These are phyloP conservation scores for Besnoitia besnoiti DNA, from an alignment of 169 alveolate genomes.

Conservation along the genomic window DNA sequence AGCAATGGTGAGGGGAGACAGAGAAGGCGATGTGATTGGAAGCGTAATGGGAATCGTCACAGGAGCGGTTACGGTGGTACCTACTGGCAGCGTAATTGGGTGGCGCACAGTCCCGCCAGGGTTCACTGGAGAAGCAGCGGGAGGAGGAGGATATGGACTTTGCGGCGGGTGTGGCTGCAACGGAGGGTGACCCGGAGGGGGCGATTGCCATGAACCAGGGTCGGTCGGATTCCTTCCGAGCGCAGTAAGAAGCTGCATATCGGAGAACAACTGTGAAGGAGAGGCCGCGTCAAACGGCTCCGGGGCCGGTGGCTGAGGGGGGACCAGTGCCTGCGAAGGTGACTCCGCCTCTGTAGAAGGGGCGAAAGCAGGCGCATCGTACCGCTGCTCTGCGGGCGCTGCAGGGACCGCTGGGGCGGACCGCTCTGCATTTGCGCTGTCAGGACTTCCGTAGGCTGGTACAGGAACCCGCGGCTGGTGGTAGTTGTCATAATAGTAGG, in stretches of 20 bases:
- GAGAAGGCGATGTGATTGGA: conserved; percentile 6
- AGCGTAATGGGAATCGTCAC: conserved; percentile 6
- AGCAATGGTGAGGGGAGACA: conserved; percentile 15
- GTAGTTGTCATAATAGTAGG: not conserved
- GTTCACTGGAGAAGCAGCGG: not conserved
- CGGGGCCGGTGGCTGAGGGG: not conserved
- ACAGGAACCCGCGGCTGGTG: not conserved
- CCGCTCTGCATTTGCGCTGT: not conserved
- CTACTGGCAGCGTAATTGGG: conserved; percentile 14
- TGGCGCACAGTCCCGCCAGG: not conserved
- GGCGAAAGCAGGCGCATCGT: not conserved
- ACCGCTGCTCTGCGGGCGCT: not conserved
- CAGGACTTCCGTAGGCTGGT: not conserved
- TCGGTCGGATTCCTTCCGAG: not conserved
- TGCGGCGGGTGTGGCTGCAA: not conserved
- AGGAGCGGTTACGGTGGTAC: conserved; percentile 15
- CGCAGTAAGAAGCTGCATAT: not conserved
- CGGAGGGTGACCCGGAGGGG: not conserved
- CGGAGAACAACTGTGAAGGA: not conserved
- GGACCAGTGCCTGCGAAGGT: not conserved
- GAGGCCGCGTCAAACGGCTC: not conserved
- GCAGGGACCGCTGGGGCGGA: too few relatives aligned
- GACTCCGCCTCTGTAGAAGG: not conserved
- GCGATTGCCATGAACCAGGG: not conserved
- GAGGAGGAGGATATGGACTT: not conserved